Base-by-base conservation (phyloP, 441 rosid genomes). In the Erodium texanum region DNA sequence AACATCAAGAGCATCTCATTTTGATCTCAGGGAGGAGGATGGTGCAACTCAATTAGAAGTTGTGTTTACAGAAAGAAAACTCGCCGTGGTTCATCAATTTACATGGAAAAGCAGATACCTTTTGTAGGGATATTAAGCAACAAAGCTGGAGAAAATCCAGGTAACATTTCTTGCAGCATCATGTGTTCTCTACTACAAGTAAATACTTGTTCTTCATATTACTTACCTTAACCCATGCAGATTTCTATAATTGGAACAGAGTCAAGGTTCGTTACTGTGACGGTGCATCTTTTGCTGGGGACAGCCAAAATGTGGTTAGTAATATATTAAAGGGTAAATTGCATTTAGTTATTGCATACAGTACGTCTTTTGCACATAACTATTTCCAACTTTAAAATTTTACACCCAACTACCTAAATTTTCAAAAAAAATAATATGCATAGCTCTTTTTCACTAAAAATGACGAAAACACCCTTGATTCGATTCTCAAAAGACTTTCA, bases 71-170 rank as follows among this genome's bases (percentile, higher is more conserved):
- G 91, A 22, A 87, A 87, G 75, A 86, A 89, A 15, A 89, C 91
- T 38, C 88, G 86, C 5, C 89, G 87, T 24, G 93, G 96, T 61
- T 89, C 96, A 10, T 83, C 93, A 32, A 85, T 80, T n/a, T 72
- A 68, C 66, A 89, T 87, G 96, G 93, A 86, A 69, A 83, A 83
- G 77, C 69, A 77, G 32, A 56, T 87, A 20, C 76, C 83, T 2
- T 89, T 89, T 70, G 82, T 93, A 2, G 96, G 96, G 73, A 83
- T 89, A 14, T 75, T 86, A 72, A 89, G 90, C 80, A 65, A 82
- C 32, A 87, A 83, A 77, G 67, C 87, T 64, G 76, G 80, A 73
- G 96, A 89, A 73, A 85, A 85, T 73, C 87, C 87, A 19, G 84
- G 89, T 83, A 38, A 22, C 67, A 24, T 19, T 29, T 5, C 16